Base-by-base conservation (phyloP, 257 asterid species). In the Paraleonurus japonicus region DNA sequence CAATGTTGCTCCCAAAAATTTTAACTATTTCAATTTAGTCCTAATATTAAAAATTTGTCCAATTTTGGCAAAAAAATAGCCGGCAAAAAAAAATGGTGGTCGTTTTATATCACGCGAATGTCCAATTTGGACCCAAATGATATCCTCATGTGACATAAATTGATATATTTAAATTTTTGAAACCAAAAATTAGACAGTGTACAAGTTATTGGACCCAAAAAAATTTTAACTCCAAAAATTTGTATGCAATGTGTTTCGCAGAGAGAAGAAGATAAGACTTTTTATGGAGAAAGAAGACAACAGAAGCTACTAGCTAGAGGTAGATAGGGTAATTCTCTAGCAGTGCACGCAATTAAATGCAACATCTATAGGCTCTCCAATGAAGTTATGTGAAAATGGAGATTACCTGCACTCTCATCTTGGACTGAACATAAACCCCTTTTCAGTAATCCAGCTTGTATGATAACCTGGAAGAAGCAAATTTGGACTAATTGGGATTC, bases 371-470 rank as follows among this genome's bases (percentile, higher is more conserved):
- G 43, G 53, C 55, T 30, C 39, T 63, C 69, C 58, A 48, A 16
- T n/a, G 16, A 37, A 57, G 70, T 59, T 48, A 57, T 66, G 58
- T 41, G 48, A 28, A 16, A 22, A 24, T 24, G 43, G 67, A 43
- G 75, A 73, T 82, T 81, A 93, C 98, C 97, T 3, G 98, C 97
- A 81, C 97, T 90, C 87, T 90, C 98, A 80, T 93, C 98, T 80
- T 93, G 98, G 83, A 93, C 97, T 0, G 97, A 84, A 79, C 97
- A 90, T 5, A 93, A 76, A 58, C 98, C 98, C 37, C 67, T 90
- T 80, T 78, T 87, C 69, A 93, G 89, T 61, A 90, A 81, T 64
- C 97, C 98, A 69, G 96, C 95, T 87, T 86, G 97, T 72, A 87
- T 85, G 78, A 93, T 88, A 76, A 51, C 82, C 98, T 92, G 79